Base-by-base conservation (phyloP, 768 basidiomycete species). In the Agaricus blazei region DNA sequence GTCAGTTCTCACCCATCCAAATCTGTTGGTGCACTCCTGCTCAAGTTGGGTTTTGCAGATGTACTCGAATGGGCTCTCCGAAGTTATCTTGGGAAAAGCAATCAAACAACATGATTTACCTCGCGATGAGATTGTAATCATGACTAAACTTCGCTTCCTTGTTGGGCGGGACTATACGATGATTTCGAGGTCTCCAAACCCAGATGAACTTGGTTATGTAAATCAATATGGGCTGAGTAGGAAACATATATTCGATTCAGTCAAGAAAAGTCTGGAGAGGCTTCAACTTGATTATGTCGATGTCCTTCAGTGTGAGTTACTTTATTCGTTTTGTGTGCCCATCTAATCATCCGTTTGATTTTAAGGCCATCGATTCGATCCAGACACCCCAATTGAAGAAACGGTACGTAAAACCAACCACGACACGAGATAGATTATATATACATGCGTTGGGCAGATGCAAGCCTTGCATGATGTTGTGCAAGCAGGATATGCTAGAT, bases 261-360 rank as follows among this genome's bases (percentile, higher is more conserved):
- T 85, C 29, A 83, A 84, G 62, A 68, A 72, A 11, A 82, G 82
- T 45, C 66, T 91, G 58, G 68, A 85, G 63, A 76, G 88, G 11
- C 73, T 92, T 1, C 85, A 89, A 47, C 66, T 88, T 28, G 88
- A 90, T 49, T 88, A 90, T 58, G 76, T 92, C 62, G 90, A 91
- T 63, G 69, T 90, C 1, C 68, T 90, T 5, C 89, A 91, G 72
- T 87, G 85, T 76, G 62, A 58, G 74, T 51, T 4, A 15, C 11
- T 41, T 6, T 26, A 14, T 41, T 26, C 5, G 31, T 28, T 9
- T 1, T 43, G 27, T 5, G 11, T n/a, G 14, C 71, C 70, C 54
- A 71, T 70, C 54, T 65, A 69, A 15, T 56, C 59, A 2, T 58
- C 12, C 59, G 67, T 31, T 69, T 50, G 4, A 37, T 19, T 19